Evolutionary conservation across 2,329 filamentous ascomycete genomes (phyloP).

Genomic region (Rhinocladiella similis): DNA sequence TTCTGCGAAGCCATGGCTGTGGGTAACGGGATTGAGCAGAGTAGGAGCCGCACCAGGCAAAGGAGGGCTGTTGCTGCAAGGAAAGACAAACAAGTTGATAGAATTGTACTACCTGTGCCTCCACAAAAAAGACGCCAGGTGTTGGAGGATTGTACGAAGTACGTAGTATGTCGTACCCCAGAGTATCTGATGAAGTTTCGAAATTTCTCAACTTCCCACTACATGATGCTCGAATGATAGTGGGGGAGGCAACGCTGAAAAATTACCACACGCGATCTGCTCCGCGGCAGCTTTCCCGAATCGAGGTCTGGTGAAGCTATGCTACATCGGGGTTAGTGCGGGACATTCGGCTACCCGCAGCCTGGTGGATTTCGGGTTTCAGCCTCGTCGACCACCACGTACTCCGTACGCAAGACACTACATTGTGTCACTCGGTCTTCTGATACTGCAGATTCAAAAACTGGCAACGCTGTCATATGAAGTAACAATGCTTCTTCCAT

Average conservation of each 20-base stretch:
- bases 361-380: background rate
- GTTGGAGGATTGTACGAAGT: too few species aligned
- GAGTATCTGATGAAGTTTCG: background rate
- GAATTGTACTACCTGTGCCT: background rate
- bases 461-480: too few species aligned
- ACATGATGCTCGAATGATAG: background rate
- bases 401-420: too few species aligned
- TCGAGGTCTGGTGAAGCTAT: too few species aligned
- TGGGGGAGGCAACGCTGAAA: background rate
- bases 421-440: too few species aligned
- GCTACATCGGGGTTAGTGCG: background rate
- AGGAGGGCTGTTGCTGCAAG: background rate
- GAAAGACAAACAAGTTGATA: background rate
- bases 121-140: too few species aligned
- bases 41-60: background rate
- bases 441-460: too few species aligned
- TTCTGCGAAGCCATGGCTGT: conserved; percentile 21
- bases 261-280: background rate
- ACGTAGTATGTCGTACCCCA: too few species aligned
- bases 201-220: background rate
- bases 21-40: background rate
- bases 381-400: background rate
- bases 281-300: background rate
- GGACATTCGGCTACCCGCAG: background rate
- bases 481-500: too few species aligned